Base-by-base conservation (phyloP, 192 early-diverging fungal species). In the Cetraspora pellucida region DNA sequence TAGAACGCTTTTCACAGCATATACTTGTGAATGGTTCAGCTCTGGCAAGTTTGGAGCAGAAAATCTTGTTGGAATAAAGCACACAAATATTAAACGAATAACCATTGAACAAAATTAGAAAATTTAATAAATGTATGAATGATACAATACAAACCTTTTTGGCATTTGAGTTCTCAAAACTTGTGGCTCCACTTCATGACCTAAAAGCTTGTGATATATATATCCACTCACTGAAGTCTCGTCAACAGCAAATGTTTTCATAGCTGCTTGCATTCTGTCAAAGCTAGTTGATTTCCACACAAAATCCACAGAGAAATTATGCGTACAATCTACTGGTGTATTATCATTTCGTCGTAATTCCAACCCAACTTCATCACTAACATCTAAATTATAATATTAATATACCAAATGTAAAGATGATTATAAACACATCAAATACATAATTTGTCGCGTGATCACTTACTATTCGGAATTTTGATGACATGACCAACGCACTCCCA, bases 221-320 rank as follows among this genome's bases (percentile, higher is more conserved):
- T 97, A 96, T 30, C 94, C 94, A 83, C 94, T 95, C 30, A 98
- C 94, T 7, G 92, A 93, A 0, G 90, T 92, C 78, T 98, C 95
- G 82, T 97, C 95, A 14, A 96, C 91, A 7, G 98, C 96, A 91
- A 99, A 99, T 4, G 90, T 94, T 77, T 95, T 95, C 93, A 99
- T 92, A 0, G 98, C 95, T 65, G 89, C 83, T 81, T 98, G 97
- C 97, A 98, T 98, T 54, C 94, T 90, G 78, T 99, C 96, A 84
- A 96, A 99, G 19, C 95, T 94, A 5, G 94, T 96, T 8, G 95
- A 92, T 84, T 98, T 98, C 97, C 97, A 99, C 23, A 99, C 96
- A 89, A 97, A 98, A 74, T 98, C 97, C 19, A 98, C 93, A 13
- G 92, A 91, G 78, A 97, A 98, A 79, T 96, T 95, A 81, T 93